Conservation (phyloP, 208 protist species). For the Leishmania amazonensis region DNA sequence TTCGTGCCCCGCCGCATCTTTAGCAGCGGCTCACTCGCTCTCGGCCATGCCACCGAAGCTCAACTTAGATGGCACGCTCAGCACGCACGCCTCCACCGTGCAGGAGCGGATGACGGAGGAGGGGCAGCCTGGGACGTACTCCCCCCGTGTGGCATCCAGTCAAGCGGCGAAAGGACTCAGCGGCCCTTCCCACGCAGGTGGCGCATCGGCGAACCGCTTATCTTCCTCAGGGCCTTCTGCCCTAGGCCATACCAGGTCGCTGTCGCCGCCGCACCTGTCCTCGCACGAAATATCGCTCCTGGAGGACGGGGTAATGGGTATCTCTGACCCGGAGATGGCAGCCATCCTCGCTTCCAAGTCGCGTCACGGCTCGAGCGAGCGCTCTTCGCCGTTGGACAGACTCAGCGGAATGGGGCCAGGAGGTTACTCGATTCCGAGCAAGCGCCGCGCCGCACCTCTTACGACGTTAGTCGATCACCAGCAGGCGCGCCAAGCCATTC, state of each 20-base stretch:
- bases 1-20: neutral
- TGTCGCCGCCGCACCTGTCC: slow-evolving; percentile 25
- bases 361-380: slow-evolving; percentile 22
- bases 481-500: slow-evolving; percentile 39
- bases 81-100: slow-evolving; percentile 44
- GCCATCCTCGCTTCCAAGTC: slow-evolving; percentile 34
- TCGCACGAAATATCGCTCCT: slow-evolving; percentile 25
- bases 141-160: slow-evolving; percentile 35
- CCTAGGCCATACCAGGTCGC: neutral
- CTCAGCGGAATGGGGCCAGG: slow-evolving; percentile 9
- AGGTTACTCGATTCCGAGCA: slow-evolving; percentile 8
- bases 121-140: slow-evolving; percentile 49
- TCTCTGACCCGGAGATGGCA: slow-evolving; percentile 40
- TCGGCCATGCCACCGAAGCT: slow-evolving; percentile 36
- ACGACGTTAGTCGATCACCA: slow-evolving; percentile 70
- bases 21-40: neutral
- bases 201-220: neutral
- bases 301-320: slow-evolving; percentile 35
- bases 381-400: slow-evolving; percentile 25
- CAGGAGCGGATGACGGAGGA: slow-evolving; percentile 43
- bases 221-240: neutral
- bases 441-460: slow-evolving; percentile 38
- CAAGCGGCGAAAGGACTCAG: slow-evolving; percentile 7
- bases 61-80: slow-evolving; percentile 56
- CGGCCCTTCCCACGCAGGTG: neutral